Conservation (phyloP, 192 early-diverging fungal genomes). For the Cetraspora pellucida region DNA sequence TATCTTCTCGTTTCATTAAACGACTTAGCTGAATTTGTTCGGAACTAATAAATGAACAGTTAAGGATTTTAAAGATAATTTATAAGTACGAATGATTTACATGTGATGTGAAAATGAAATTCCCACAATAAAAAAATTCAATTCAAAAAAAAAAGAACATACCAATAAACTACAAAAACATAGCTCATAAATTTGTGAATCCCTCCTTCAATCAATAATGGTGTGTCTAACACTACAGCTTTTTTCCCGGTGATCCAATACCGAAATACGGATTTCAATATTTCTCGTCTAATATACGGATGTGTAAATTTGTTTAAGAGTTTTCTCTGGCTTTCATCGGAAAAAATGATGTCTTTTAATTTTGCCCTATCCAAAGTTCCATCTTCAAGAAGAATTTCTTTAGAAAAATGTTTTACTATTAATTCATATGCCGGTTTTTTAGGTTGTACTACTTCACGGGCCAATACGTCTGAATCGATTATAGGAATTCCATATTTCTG, state of each 20-base stretch:
- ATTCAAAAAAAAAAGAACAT: background rate
- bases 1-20: conserved; percentile 70
- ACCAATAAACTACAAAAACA: conserved; percentile 85
- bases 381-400: conserved; percentile 55
- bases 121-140: background rate
- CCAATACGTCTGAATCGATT: conserved; percentile 91
- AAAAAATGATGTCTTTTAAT: conserved; percentile 81
- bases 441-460: conserved; percentile 82
- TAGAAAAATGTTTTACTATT: conserved; percentile 80
- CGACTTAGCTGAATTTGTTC: conserved; percentile 72
- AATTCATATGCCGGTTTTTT: conserved; percentile 69
- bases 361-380: conserved; percentile 70
- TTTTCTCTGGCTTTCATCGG: conserved; percentile 67
- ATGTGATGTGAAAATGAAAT: background rate
- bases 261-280: conserved; percentile 66
- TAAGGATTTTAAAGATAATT: background rate
- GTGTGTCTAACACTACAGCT: conserved; percentile 86
- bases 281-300: conserved; percentile 83
- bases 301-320: conserved; percentile 85
- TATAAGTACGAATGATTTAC: background rate
- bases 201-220: conserved; percentile 88
- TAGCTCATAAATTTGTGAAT: conserved; percentile 71
- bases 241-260: conserved; percentile 70
- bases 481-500: conserved; percentile 64
- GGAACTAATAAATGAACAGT: conserved; percentile 52